A percentile compares a stretch with the other conserved stretches of the same genome.
These are phyloP conservation scores for Globisporangium rhizosaccharum DNA, from an alignment of 352 stramenopile genomes.

Conservation along the genomic window DNA sequence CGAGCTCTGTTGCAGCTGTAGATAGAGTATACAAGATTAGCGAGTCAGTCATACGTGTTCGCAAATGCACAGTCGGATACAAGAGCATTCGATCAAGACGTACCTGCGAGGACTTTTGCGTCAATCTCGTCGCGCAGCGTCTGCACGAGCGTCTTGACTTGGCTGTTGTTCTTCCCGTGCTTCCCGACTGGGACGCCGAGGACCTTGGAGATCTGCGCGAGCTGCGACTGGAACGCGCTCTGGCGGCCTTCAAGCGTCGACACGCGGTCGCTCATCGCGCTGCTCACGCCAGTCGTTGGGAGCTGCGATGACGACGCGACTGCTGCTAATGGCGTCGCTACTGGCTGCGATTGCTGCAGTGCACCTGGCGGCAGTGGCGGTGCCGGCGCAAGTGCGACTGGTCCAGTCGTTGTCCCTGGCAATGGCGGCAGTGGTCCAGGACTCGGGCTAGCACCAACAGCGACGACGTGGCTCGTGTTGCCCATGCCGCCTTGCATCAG, in stretches of 20 bases:
- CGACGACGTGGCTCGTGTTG: constrained; percentile 7
- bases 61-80: background rate
- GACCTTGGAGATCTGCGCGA: constrained; percentile 73
- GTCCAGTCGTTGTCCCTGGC: too few relatives aligned
- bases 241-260: constrained; percentile 73
- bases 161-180: constrained; percentile 59
- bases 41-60: background rate
- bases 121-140: constrained; percentile 70
- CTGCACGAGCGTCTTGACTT: constrained; percentile 68
- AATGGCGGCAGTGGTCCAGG: background rate
- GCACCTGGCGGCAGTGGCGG: constrained; percentile 17
- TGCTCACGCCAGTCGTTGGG: constrained; percentile 14
- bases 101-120: constrained; percentile 43
- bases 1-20: constrained; percentile 25
- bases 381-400: constrained; percentile 3
- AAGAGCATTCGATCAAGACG: background rate
- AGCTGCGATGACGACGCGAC: constrained; percentile 6
- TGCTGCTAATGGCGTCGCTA: constrained; percentile 1
- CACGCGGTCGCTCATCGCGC: constrained; percentile 61
- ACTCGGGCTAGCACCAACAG: background rate
- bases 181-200: constrained; percentile 62
- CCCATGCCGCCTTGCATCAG: constrained; percentile 11
- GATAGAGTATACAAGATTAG: background rate
- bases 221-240: constrained; percentile 75
- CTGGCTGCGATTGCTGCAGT: constrained; percentile 10